Percentiles rank a stretch among this genome's conserved stretches.
phyloP scores from a whole-genome alignment of 176 grass and related monocot genomes.

The Juncus effusus region DNA sequence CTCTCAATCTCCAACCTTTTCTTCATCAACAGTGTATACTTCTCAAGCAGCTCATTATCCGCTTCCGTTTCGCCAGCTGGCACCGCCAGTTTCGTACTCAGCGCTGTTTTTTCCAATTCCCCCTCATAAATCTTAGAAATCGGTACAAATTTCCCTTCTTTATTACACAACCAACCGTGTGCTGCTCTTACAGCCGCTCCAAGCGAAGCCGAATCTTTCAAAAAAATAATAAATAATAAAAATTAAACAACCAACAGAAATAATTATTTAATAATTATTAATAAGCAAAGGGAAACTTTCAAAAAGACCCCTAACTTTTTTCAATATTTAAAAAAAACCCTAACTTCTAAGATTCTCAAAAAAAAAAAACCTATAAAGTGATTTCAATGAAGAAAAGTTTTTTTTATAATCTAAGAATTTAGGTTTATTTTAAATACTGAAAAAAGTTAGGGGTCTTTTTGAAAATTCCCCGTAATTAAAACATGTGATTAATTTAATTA shows the following conservation, averaged over 20 bases:
- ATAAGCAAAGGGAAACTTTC: not conserved
- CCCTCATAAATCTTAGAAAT: constrained; percentile 62
- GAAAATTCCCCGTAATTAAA: not conserved
- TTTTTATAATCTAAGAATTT: too few species aligned
- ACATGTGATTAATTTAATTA: not conserved
- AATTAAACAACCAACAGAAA: not conserved
- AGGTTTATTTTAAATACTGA: not conserved
- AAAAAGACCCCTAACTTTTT: not conserved
- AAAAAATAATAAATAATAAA: constrained; percentile 4
- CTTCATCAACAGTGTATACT: constrained; percentile 64
- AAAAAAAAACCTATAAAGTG: too few species aligned
- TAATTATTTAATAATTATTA: too few species aligned
- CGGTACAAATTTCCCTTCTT: constrained; percentile 59
- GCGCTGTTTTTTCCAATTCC: constrained; percentile 62
- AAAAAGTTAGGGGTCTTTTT: not conserved
- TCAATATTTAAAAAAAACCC: not conserved
- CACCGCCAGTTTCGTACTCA: constrained; percentile 51
- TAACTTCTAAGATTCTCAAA: too few species aligned
- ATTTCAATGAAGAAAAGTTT: too few species aligned
- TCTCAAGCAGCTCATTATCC: constrained; percentile 45
- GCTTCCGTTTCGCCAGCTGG: constrained; percentile 28
- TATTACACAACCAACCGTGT: constrained; percentile 84
- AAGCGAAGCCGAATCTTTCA: constrained; percentile 80
- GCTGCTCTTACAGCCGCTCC: constrained; percentile 78
- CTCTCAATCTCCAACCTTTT: constrained; percentile 86